phyloP scores from a whole-genome alignment of 306 rosid species.

The Dalbergia cochinchinensis region DNA sequence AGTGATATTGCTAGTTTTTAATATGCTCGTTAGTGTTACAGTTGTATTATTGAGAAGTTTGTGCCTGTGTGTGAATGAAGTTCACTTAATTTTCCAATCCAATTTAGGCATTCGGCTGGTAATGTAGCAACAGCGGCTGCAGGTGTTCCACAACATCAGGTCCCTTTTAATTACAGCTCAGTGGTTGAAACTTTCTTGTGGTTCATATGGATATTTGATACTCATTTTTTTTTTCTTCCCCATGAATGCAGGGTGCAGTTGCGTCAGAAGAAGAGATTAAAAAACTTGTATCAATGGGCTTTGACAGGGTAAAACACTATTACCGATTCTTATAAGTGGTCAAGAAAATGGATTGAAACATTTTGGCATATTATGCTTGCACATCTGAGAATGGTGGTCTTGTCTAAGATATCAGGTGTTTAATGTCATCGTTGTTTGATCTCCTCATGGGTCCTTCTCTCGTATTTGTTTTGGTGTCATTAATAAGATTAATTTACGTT shows the following conservation, averaged over 20 bases:
- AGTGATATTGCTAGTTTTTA: constrained; percentile 29
- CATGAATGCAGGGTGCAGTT: constrained; percentile 64
- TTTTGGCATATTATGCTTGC: constrained; percentile 14
- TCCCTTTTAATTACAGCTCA: constrained; percentile 34
- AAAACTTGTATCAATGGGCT: constrained; percentile 91
- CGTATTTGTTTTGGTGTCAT: neutral
- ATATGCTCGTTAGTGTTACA: neutral
- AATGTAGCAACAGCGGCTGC: constrained; percentile 54
- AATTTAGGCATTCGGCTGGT: constrained; percentile 62
- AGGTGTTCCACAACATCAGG: constrained; percentile 75
- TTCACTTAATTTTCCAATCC: constrained; percentile 39
- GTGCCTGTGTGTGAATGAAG: constrained; percentile 29
- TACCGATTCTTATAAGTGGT: constrained; percentile 20
- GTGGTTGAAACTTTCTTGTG: constrained; percentile 25
- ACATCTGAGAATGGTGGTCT: constrained; percentile 9
- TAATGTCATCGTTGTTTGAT: constrained; percentile 26
- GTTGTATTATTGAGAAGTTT: constrained; percentile 31
- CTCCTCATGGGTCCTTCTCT: constrained; percentile 12
- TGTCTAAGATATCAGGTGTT: constrained; percentile 3
- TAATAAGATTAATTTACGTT: neutral
- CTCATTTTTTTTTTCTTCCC: constrained; percentile 34
- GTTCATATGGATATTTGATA: constrained; percentile 40
- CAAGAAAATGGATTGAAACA: constrained; percentile 37
- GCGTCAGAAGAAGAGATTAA: constrained; percentile 80
- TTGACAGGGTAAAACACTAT: constrained; percentile 79